Conservation (phyloP, 169 alveolate genomes). For the Plasmodium coatneyi region DNA sequence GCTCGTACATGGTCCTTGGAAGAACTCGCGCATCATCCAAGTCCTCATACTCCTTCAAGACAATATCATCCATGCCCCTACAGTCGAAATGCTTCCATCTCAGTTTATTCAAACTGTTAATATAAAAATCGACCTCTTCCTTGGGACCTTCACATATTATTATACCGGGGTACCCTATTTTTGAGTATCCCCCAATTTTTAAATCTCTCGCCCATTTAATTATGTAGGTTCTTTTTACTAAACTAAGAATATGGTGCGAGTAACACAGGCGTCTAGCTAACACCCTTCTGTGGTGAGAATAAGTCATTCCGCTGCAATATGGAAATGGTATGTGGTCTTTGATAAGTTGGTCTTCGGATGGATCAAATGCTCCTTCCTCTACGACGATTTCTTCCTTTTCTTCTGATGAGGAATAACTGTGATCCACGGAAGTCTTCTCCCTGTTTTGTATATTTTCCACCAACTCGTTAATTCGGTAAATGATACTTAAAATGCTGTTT, state of each 20-base stretch:
- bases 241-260: slow-evolving; percentile 79
- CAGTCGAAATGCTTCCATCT: slow-evolving; percentile 83
- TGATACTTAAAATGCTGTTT: slow-evolving; percentile 36
- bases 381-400: slow-evolving; percentile 2
- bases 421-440: neutral
- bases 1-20: slow-evolving; percentile 76
- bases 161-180: slow-evolving; percentile 83
- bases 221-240: slow-evolving; percentile 76
- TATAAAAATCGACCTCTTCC: slow-evolving; percentile 79
- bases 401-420: slow-evolving; percentile 11
- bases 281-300: slow-evolving; percentile 2
- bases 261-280: slow-evolving; percentile 77
- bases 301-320: slow-evolving; percentile 18
- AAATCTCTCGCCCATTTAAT: slow-evolving; percentile 81
- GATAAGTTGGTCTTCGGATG: neutral
- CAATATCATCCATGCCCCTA: slow-evolving; percentile 77
- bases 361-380: neutral
- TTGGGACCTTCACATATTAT: slow-evolving; percentile 82
- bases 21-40: slow-evolving; percentile 72
- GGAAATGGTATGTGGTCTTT: neutral
- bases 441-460: slow-evolving; percentile 54
- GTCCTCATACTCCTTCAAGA: slow-evolving; percentile 47
- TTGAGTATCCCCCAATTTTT: slow-evolving; percentile 81
- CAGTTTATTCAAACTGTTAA: slow-evolving; percentile 79
- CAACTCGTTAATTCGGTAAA: slow-evolving; percentile 64